These are phyloP conservation scores for Limonium bicolor DNA, from an alignment of 148 eudicot species.

Conservation along the genomic window DNA sequence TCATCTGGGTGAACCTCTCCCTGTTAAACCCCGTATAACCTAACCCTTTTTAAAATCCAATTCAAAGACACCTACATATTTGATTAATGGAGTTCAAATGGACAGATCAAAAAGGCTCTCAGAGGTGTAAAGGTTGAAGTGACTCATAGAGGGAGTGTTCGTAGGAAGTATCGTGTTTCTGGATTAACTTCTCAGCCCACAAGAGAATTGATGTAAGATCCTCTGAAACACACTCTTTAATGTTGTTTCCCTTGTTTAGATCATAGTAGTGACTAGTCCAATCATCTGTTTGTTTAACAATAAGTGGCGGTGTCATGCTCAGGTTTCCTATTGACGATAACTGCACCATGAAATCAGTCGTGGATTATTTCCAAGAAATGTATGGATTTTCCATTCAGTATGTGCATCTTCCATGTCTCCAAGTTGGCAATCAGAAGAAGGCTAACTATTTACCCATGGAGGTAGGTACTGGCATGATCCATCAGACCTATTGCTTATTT, in stretches of 20 bases:
- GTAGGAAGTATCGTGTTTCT: slow-evolving; percentile 64
- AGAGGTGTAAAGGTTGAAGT: slow-evolving; percentile 75
- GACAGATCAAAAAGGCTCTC: slow-evolving; percentile 52
- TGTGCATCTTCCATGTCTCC: slow-evolving; percentile 62
- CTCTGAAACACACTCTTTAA: background rate
- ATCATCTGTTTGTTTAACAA: background rate
- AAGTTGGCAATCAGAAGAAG: slow-evolving; percentile 74
- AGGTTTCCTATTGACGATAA: slow-evolving; percentile 71
- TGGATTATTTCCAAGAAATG: slow-evolving; percentile 66
- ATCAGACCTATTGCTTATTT: too few relatives aligned
- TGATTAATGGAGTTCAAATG: too few relatives aligned
- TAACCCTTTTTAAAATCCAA: too few relatives aligned
- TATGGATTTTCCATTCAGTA: slow-evolving; percentile 60
- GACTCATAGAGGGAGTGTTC: slow-evolving; percentile 45
- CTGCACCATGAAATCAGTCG: slow-evolving; percentile 52
- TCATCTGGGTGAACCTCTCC: too few relatives aligned
- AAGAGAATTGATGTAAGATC: slow-evolving; percentile 51
- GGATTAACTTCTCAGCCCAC: slow-evolving; percentile 70
- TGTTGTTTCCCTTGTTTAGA: background rate
- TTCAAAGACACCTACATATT: too few relatives aligned
- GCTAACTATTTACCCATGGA: slow-evolving; percentile 76
- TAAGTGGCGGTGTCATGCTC: slow-evolving; percentile 9
- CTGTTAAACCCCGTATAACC: too few relatives aligned
- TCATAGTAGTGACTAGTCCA: too few relatives aligned
- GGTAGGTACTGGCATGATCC: slow-evolving; percentile 19